Evolutionary conservation across 768 basidiomycete species (phyloP).

Genomic region (Lentinula raphanica): DNA sequence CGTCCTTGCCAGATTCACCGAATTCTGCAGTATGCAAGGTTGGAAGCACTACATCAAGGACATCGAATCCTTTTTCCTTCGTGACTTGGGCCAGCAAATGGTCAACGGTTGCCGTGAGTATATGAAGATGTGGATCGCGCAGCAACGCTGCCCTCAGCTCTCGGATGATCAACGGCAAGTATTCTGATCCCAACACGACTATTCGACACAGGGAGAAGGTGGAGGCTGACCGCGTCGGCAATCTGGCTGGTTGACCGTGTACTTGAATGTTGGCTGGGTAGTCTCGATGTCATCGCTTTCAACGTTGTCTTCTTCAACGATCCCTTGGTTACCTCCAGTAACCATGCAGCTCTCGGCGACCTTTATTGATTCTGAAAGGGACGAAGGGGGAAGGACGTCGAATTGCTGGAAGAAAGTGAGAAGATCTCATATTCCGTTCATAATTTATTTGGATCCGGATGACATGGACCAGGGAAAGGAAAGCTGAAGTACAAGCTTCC

Average conservation of each 20-base stretch:
- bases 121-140: constrained; percentile 92
- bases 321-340: too few species aligned
- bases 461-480: too few species aligned
- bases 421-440: too few species aligned
- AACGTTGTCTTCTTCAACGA: constrained; percentile 17
- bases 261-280: constrained; percentile 11
- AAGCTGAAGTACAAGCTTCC: too few species aligned
- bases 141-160: constrained; percentile 81
- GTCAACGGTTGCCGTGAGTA: constrained; percentile 82
- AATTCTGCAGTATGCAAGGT: constrained; percentile 81
- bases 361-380: too few species aligned
- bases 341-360: too few species aligned
- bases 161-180: constrained; percentile 66
- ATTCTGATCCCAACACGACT: constrained; percentile 64
- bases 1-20: constrained; percentile 88
- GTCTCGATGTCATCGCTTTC: constrained; percentile 17
- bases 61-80: constrained; percentile 48
- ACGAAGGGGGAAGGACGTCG: too few species aligned
- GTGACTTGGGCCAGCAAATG: constrained; percentile 80
- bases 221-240: constrained; percentile 68
- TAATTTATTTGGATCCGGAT: too few species aligned
- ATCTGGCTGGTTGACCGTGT: constrained; percentile 33
- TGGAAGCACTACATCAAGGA: constrained; percentile 73
- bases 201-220: constrained; percentile 82
- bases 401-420: too few species aligned